phyloP scores from a whole-genome alignment of 1,139 yeast species.

The Casaregolazyma lundiana region DNA sequence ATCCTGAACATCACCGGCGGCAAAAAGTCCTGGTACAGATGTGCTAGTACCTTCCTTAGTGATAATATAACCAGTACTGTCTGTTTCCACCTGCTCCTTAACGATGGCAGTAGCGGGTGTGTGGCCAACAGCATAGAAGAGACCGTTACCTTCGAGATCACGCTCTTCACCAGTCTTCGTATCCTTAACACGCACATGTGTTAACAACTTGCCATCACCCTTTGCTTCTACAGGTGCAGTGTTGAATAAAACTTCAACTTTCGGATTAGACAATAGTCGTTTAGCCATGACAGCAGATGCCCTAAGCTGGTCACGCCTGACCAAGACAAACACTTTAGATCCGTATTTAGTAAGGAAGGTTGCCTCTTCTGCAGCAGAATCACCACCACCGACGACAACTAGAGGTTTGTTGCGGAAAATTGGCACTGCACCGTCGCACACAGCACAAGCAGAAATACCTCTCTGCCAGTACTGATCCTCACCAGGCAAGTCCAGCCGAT shows the following conservation, averaged over 20 bases:
- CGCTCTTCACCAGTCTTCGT: constrained; percentile 62
- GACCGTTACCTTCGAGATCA: constrained; percentile 79
- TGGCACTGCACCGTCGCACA: constrained; percentile 99
- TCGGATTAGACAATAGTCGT: constrained; percentile 77
- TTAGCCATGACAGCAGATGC: constrained; percentile 96
- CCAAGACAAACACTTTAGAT: constrained; percentile 86
- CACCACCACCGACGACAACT: constrained; percentile 98
- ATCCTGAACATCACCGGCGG: constrained; percentile 99
- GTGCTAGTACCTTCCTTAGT: constrained; percentile 92
- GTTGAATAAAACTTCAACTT: constrained; percentile 86
- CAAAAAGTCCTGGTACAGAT: constrained; percentile 87
- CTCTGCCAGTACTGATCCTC: constrained; percentile 98
- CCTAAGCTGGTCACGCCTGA: constrained; percentile 88
- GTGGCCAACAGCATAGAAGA: constrained; percentile 98
- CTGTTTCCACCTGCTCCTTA: constrained; percentile 71
- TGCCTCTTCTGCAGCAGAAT: constrained; percentile 99
- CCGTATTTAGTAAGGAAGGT: constrained; percentile 93
- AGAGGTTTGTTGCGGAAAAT: constrained; percentile 96
- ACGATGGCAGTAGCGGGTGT: constrained; percentile 88
- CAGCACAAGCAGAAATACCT: constrained; percentile 99
- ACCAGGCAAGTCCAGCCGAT: constrained; percentile 89
- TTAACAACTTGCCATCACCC: constrained; percentile 72
- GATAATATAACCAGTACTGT: constrained; percentile 80
- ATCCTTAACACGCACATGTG: constrained; percentile 46
- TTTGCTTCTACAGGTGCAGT: constrained; percentile 82